These are phyloP conservation scores for Neoscytalidium dimidiatum DNA, from an alignment of 2,329 filamentous ascomycete genomes.

Conservation along the genomic window DNA sequence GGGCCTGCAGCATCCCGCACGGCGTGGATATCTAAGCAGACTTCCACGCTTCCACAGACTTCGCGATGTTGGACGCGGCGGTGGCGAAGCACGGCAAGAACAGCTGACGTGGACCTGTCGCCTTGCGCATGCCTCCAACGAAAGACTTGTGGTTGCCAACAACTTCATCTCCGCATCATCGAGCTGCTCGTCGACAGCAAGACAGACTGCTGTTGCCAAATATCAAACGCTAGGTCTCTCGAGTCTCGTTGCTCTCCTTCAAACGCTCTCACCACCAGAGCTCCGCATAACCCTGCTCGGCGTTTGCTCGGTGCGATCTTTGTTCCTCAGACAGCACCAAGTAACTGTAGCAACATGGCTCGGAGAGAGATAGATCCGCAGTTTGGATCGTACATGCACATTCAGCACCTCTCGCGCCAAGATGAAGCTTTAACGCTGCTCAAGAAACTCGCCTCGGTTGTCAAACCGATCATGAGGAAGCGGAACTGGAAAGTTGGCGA, in stretches of 20 bases:
- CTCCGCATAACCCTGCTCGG: not conserved
- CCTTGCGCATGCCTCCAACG: not conserved
- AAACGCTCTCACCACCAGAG: not conserved
- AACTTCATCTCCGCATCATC: not conserved
- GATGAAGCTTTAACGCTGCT: slow-evolving; percentile 60
- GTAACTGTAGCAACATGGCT: slow-evolving; percentile 1
- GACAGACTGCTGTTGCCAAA: not conserved
- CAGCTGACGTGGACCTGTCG: slow-evolving; percentile 7
- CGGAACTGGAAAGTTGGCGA: slow-evolving; percentile 77
- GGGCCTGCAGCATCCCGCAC: not conserved
- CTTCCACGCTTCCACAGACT: not conserved
- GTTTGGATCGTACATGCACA: slow-evolving; percentile 53
- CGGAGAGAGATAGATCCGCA: slow-evolving; percentile 48
- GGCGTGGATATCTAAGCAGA: not conserved
- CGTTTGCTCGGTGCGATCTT: not conserved
- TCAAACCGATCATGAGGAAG: slow-evolving; percentile 93
- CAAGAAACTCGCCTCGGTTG: slow-evolving; percentile 79
- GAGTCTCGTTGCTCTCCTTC: too few relatives aligned
- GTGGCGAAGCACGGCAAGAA: not conserved
- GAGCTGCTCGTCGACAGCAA: not conserved
- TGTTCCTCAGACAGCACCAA: not conserved
- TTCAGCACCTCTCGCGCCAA: slow-evolving; percentile 46
- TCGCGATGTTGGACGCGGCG: slow-evolving; percentile 1
- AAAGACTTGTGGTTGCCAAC: not conserved
- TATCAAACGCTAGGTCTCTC: not conserved